Evolutionary conservation across 1,284 basidiomycete species (phyloP).

Genomic region (Leucoagaricus sp.): DNA sequence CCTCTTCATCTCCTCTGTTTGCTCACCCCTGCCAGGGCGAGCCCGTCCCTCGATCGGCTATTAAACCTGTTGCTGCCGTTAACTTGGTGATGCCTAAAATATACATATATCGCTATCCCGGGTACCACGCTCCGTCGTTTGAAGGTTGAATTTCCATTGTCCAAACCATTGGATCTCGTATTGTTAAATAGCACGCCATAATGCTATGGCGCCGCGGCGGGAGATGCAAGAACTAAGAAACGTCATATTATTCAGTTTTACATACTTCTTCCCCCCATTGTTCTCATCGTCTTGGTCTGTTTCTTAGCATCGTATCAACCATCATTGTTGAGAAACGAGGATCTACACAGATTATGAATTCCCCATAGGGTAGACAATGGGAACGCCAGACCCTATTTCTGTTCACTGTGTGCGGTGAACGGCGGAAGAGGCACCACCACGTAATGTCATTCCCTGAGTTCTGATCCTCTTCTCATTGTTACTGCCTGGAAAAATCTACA

Average conservation of each 20-base stretch:
- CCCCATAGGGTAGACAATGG: constrained; percentile 8
- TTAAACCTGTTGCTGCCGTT: not conserved
- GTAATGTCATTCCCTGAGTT: constrained; percentile 10
- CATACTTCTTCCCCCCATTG: not conserved
- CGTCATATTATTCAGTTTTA: not conserved
- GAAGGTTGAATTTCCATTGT: no score
- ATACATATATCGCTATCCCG: constrained; percentile 1
- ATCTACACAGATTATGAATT: not conserved
- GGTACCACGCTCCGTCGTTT: constrained; percentile 5
- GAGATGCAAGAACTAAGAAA: not conserved
- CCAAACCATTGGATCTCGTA: not conserved
- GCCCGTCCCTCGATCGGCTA: constrained; percentile 4
- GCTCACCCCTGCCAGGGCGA: constrained; percentile 1
- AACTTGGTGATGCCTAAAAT: no score
- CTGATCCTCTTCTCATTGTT: not conserved
- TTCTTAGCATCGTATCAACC: not conserved
- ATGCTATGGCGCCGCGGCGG: no score
- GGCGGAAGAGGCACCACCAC: no score
- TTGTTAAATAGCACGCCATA: no score
- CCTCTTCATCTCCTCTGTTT: constrained; percentile 1
- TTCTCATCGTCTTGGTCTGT: constrained; percentile 2
- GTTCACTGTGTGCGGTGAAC: not conserved
- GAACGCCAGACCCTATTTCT: not conserved
- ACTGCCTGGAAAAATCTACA: constrained; percentile 2
- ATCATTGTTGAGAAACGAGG: not conserved